Conservation (phyloP, 352 stramenopile genomes). For the Phytophthora kernoviae region DNA sequence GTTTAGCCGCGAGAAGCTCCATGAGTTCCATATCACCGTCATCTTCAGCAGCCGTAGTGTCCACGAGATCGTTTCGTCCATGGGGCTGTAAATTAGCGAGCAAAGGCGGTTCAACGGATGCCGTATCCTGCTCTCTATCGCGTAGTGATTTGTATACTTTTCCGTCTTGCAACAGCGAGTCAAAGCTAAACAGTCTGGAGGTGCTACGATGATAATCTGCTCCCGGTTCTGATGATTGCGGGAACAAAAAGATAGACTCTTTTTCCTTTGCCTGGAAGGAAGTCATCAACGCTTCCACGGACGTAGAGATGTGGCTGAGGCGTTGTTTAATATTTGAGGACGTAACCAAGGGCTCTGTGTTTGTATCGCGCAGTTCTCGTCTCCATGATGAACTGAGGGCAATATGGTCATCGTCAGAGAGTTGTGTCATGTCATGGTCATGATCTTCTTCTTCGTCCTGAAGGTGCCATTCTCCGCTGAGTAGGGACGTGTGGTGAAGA, state of each 20-base stretch:
- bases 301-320: neutral
- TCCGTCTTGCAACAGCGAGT: conserved; percentile 45
- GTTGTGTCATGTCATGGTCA: neutral
- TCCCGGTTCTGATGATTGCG: neutral
- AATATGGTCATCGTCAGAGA: conserved; percentile 22
- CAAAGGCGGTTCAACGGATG: neutral
- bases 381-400: conserved; percentile 31
- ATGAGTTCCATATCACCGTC: conserved; percentile 33
- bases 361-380: conserved; percentile 12
- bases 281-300: neutral
- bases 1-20: conserved; percentile 37
- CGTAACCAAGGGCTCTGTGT: neutral
- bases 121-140: neutral
- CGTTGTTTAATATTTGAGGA: conserved; percentile 1
- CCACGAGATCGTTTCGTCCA: neutral
- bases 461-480: conserved; percentile 39
- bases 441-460: conserved; percentile 17
- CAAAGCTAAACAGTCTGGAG: conserved; percentile 56
- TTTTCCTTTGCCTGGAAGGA: conserved; percentile 1
- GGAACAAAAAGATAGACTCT: conserved; percentile 41
- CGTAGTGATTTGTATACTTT: conserved; percentile 1
- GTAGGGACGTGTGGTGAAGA: conserved; percentile 43
- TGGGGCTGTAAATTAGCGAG: neutral
- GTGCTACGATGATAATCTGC: neutral
- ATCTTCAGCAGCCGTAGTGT: conserved; percentile 6